These are phyloP conservation scores for Austroboletus niveus DNA, from an alignment of 1,284 basidiomycete species.

Conservation along the genomic window DNA sequence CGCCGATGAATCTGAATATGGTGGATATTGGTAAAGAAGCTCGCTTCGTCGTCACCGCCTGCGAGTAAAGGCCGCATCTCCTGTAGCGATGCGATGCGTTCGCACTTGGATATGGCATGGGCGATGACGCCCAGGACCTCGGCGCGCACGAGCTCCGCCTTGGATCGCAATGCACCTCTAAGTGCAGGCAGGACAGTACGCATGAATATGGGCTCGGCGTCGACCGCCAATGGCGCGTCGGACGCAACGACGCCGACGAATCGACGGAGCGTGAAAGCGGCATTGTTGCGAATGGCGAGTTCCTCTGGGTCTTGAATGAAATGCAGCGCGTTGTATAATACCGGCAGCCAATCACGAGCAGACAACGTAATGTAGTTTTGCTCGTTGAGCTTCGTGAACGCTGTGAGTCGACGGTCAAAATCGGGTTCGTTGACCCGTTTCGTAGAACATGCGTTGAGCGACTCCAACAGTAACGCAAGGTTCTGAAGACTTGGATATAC, in stretches of 20 bases:
- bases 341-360: constrained; percentile 73
- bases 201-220: constrained; percentile 53
- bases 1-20: constrained; percentile 95
- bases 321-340: constrained; percentile 84
- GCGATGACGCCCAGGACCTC: constrained; percentile 85
- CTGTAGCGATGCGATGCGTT: constrained; percentile 57
- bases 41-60: constrained; percentile 91
- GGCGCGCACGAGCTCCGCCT: constrained; percentile 84
- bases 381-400: constrained; percentile 79
- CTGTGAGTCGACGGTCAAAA: constrained; percentile 83
- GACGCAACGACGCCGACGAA: constrained; percentile 63
- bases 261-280: constrained; percentile 73
- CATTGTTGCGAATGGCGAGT: constrained; percentile 83
- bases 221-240: constrained; percentile 18
- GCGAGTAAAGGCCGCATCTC: constrained; percentile 87
- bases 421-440: constrained; percentile 90
- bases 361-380: constrained; percentile 50
- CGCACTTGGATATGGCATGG: constrained; percentile 70
- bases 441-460: constrained; percentile 84
- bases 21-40: constrained; percentile 95
- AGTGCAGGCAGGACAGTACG: constrained; percentile 78
- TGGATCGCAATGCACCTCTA: constrained; percentile 79
- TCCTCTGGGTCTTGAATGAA: constrained; percentile 91
- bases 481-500: constrained; percentile 49
- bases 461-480: constrained; percentile 58